Conservation (phyloP, 208 protist genomes). For the Leishmania turanica region DNA sequence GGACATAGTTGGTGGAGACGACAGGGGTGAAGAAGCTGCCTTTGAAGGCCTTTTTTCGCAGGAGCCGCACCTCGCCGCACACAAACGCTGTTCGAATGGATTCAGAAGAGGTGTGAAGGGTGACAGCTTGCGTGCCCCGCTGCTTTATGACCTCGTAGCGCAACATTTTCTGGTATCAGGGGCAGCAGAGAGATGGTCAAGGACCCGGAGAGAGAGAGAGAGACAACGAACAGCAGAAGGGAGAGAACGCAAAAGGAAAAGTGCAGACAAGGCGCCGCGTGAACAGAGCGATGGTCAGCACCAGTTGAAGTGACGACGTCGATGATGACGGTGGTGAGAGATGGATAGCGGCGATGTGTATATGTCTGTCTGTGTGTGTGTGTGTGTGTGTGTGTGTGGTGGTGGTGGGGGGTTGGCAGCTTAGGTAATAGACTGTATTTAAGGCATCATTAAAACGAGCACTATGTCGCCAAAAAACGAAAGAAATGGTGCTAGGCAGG, state of each 20-base stretch:
- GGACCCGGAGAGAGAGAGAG: neutral
- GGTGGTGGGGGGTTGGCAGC: neutral
- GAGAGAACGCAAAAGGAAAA: neutral
- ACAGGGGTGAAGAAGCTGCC: conserved; percentile 77
- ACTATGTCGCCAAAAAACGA: neutral
- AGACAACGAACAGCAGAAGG: neutral
- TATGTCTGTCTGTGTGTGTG: too few species aligned
- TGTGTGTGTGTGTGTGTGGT: too few species aligned
- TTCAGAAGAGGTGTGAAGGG: conserved; percentile 14
- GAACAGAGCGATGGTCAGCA: neutral
- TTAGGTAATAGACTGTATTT: neutral
- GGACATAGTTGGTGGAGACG: conserved; percentile 61
- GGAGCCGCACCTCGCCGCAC: conserved; percentile 52
- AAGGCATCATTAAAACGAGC: too few species aligned
- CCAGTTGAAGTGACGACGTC: neutral
- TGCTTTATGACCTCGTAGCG: conserved; percentile 21
- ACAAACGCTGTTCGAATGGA: conserved; percentile 6
- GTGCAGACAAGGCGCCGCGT: neutral
- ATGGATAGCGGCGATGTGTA: neutral
- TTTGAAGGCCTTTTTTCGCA: conserved; percentile 69
- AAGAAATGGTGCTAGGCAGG: neutral
- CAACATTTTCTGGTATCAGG: conserved; percentile 6
- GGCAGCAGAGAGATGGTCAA: neutral
- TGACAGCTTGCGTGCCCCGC: conserved; percentile 21
- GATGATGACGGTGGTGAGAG: neutral